Conservation (phyloP, 305 asterid species). For the Andrographis paniculata region DNA sequence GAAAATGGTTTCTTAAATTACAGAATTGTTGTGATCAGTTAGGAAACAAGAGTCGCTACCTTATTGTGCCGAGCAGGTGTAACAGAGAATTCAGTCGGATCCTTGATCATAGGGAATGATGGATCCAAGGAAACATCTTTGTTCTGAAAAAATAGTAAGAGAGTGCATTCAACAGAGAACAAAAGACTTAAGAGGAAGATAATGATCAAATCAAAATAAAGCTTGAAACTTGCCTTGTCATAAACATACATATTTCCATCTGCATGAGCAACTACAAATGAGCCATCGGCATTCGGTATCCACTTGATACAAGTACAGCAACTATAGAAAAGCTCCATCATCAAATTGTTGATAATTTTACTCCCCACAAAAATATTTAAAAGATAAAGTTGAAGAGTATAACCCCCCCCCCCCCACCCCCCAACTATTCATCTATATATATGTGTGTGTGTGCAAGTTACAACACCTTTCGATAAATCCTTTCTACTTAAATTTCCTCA, state of each 20-base stretch:
- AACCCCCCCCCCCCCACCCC: no score
- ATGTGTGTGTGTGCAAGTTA: no score
- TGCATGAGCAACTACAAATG: slow-evolving; percentile 53
- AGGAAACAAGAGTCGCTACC: slow-evolving; percentile 25
- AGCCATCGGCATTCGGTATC: slow-evolving; percentile 56
- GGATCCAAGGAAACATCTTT: slow-evolving; percentile 73
- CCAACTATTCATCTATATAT: no score
- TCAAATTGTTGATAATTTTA: no score
- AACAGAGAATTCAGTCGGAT: slow-evolving; percentile 69
- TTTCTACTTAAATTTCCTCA: no score
- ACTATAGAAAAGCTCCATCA: slow-evolving; percentile 34
- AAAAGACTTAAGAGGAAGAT: slow-evolving; percentile 12
- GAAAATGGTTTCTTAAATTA: no score
- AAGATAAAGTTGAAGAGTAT: no score
- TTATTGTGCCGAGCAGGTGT: slow-evolving; percentile 72
- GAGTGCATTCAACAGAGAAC: slow-evolving; percentile 6
- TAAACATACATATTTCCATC: slow-evolving; percentile 57
- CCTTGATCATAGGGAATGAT: slow-evolving; percentile 65
- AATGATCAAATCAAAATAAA: slow-evolving; percentile 8
- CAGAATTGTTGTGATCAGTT: no score
- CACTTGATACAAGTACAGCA: slow-evolving; percentile 57
- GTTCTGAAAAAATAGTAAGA: slow-evolving; percentile 35
- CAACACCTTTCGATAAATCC: no score
- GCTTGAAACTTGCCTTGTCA: slow-evolving; percentile 51
- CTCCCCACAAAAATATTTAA: slow-evolving; percentile 4